Percentiles rank a stretch among this genome's conserved stretches.
phyloP scores from a whole-genome alignment of 306 rosid species.

The Boehmeria nivea region DNA sequence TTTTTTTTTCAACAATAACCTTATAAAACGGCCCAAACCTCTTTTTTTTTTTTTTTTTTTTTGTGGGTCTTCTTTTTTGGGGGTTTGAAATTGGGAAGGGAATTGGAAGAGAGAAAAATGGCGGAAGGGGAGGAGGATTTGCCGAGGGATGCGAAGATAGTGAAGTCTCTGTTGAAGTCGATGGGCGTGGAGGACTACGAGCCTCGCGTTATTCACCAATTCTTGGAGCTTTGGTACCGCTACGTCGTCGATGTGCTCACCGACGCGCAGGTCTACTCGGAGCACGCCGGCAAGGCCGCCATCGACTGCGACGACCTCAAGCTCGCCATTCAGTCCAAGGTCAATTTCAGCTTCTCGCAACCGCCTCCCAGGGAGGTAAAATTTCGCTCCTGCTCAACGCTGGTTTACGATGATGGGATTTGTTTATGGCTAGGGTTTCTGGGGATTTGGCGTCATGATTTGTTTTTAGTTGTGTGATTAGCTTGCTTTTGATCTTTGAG shows the following conservation, averaged over 20 bases:
- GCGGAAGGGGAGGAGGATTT: slow-evolving; percentile 75
- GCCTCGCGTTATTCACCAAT: slow-evolving; percentile 75
- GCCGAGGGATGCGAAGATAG: slow-evolving; percentile 89
- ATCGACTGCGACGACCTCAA: slow-evolving; percentile 82
- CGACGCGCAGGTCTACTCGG: slow-evolving; percentile 91
- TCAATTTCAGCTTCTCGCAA: slow-evolving; percentile 86
- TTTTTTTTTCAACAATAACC: not conserved
- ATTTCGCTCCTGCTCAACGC: not conserved
- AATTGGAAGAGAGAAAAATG: slow-evolving; percentile 29
- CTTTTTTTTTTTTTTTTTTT: too few species aligned
- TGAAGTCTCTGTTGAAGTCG: slow-evolving; percentile 66
- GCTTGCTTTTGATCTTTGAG: too few species aligned
- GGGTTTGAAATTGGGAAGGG: too few species aligned
- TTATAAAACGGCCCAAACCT: too few species aligned
- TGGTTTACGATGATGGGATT: too few species aligned
- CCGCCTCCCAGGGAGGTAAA: slow-evolving; percentile 97
- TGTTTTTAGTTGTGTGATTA: too few species aligned
- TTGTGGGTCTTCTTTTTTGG: too few species aligned
- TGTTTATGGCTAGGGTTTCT: too few species aligned
- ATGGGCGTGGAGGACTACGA: slow-evolving; percentile 91
- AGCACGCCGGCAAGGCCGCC: slow-evolving; percentile 74
- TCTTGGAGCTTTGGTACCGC: slow-evolving; percentile 91
- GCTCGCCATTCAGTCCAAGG: slow-evolving; percentile 90
- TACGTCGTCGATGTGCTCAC: slow-evolving; percentile 74
- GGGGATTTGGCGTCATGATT: too few species aligned